phyloP scores from a whole-genome alignment of 2,329 filamentous ascomycete genomes.

The Aulographum hederae region DNA sequence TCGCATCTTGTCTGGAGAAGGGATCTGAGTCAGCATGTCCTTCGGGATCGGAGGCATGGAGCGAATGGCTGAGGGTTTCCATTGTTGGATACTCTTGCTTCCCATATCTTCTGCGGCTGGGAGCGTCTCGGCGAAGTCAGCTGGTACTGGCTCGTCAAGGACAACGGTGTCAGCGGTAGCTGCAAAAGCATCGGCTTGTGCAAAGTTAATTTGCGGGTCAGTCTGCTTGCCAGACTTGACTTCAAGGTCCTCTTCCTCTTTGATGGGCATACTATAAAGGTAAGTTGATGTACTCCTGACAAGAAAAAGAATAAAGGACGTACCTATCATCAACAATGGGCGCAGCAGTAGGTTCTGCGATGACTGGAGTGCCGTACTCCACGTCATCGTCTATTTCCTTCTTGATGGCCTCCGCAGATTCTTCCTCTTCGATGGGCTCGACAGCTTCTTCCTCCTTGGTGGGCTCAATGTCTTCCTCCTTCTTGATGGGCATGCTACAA shows the following conservation, averaged over 20 bases:
- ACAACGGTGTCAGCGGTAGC: slow-evolving; percentile 5
- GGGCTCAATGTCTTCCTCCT: neutral
- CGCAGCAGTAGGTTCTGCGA: neutral
- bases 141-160: slow-evolving; percentile 6
- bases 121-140: slow-evolving; percentile 6
- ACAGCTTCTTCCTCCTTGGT: neutral
- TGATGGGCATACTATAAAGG: too few relatives aligned
- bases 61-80: slow-evolving; percentile 19
- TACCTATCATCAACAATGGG: too few relatives aligned
- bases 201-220: too few relatives aligned
- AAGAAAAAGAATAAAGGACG: too few relatives aligned
- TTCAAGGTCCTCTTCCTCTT: too few relatives aligned
- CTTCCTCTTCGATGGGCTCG: neutral
- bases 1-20: slow-evolving; percentile 8
- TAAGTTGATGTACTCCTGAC: too few relatives aligned
- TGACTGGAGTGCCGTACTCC: neutral
- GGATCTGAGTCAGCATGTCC: slow-evolving; percentile 8
- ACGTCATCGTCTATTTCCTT: slow-evolving; percentile 1
- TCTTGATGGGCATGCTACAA: too few relatives aligned
- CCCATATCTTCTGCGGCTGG: too few relatives aligned
- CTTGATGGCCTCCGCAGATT: neutral
- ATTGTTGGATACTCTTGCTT: too few relatives aligned
- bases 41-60: slow-evolving; percentile 11
- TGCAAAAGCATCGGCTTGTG: too few relatives aligned
- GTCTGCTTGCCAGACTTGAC: too few relatives aligned